Base-by-base conservation (phyloP, 345 rosid genomes). In the Syzygium oleosum region DNA sequence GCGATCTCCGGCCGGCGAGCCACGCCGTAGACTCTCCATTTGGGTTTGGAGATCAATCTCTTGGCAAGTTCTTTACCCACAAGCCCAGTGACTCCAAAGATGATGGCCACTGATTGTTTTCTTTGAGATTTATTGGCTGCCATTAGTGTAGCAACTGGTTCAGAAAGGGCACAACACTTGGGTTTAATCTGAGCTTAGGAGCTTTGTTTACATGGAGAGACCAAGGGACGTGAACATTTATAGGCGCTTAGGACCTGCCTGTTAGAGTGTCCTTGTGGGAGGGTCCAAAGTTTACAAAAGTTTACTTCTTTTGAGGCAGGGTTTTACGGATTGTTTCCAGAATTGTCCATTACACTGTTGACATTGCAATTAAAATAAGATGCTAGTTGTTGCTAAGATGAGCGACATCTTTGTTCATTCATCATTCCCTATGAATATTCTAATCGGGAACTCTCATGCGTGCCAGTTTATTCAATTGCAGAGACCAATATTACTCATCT, bases 61-160 rank as follows among this genome's bases (percentile, higher is more conserved):
- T 88, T 92, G 83, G 93, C 93, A 46, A 97, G 90, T 91, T 95
- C 97, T 85, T 94, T 94, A 59, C 99, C 99, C 12, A 95, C 99
- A 13, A 97, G 96, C 63, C 99, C 99, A 0, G 98, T 96, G 19
- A 90, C 98, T 5, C 99, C 99, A 73, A 97, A 95, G 87, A 97
- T 91, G 83, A 95, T 85, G 15, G 99, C 99, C 19, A 94, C 97
- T 22, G 85, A 51, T 55, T 17, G 89, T n/a, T 51, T 68, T 22
- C 58, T 53, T 19, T 46, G 73, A 59, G 58, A 88, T 46, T 38
- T 73, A 52, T 85, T 85, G 22, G 79, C 43, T 49, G 85, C 84
- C 87, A 88, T 88, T 31, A 31, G 86, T n/a, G 59, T 29, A 46
- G 53, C 58, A 46, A 51, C 12, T 51, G 85, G 25, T 27, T 52